Evolutionary conservation across 768 basidiomycete species (phyloP).

Genomic region (Tephrocybe sp.): DNA sequence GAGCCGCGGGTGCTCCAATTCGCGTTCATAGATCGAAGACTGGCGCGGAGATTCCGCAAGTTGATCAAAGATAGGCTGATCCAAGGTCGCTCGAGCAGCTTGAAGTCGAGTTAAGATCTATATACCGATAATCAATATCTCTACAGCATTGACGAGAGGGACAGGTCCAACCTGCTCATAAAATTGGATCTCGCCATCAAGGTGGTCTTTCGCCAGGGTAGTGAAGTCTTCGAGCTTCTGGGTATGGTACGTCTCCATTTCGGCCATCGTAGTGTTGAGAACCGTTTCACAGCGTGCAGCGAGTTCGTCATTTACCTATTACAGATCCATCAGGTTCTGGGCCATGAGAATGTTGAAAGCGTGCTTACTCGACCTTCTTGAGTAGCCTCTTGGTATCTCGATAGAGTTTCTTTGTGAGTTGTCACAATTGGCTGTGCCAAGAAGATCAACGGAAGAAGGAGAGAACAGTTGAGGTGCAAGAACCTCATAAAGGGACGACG

Average conservation of each 20-base stretch:
- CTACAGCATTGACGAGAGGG: not conserved
- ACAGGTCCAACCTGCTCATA: constrained; percentile 59
- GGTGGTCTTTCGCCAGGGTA: constrained; percentile 58
- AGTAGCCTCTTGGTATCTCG: constrained; percentile 61
- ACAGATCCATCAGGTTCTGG: not conserved
- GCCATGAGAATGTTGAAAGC: not conserved
- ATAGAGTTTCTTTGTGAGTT: constrained; percentile 71
- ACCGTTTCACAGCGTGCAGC: constrained; percentile 84
- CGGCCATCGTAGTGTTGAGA: constrained; percentile 85
- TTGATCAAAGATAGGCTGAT: constrained; percentile 45
- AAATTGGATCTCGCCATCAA: constrained; percentile 76
- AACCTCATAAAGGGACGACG: constrained; percentile 70
- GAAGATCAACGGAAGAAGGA: not conserved
- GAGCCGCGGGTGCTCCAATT: constrained; percentile 57
- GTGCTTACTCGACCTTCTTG: constrained; percentile 34
- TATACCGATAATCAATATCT: not conserved
- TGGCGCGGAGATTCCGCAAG: constrained; percentile 53
- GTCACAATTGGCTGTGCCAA: constrained; percentile 61
- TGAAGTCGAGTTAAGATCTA: constrained; percentile 62
- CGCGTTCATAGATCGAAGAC: constrained; percentile 76
- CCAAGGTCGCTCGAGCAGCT: constrained; percentile 54
- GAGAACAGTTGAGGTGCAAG: not conserved
- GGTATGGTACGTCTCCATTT: constrained; percentile 77
- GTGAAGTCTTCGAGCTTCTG: constrained; percentile 75
- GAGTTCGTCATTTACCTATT: constrained; percentile 61